These are phyloP conservation scores for Cercophora scortea DNA, from an alignment of 495 filamentous ascomycete species.

Conservation along the genomic window DNA sequence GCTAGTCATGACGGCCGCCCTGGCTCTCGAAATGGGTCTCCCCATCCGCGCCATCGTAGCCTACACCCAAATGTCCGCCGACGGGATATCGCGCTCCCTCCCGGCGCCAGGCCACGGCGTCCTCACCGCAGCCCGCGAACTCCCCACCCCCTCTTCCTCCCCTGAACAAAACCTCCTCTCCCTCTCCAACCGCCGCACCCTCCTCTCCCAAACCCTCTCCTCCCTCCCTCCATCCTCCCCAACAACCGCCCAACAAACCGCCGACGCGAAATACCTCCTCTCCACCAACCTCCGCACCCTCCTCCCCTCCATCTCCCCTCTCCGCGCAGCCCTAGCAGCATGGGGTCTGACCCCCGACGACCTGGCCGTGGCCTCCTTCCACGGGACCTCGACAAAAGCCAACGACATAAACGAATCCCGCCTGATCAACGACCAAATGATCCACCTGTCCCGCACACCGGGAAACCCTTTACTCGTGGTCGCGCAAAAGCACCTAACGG, in stretches of 20 bases:
- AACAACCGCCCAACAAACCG: neutral
- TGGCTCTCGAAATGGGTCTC: slow-evolving; percentile 91
- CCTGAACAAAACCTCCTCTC: slow-evolving; percentile 69
- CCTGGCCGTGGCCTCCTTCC: slow-evolving; percentile 82
- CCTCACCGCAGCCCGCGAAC: slow-evolving; percentile 37
- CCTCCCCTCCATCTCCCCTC: slow-evolving; percentile 76
- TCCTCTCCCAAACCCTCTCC: slow-evolving; percentile 43
- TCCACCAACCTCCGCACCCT: slow-evolving; percentile 41
- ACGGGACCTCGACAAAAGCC: slow-evolving; percentile 87
- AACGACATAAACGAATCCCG: slow-evolving; percentile 97
- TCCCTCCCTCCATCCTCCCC: neutral
- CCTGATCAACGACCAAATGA: slow-evolving; percentile 84
- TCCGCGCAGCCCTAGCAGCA: slow-evolving; percentile 80
- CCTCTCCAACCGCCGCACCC: slow-evolving; percentile 80
- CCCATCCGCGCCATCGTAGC: slow-evolving; percentile 87
- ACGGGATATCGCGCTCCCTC: slow-evolving; percentile 90
- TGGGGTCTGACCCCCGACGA: slow-evolving; percentile 97
- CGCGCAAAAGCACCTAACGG: slow-evolving; percentile 93
- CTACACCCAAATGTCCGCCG: slow-evolving; percentile 79
- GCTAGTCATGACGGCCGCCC: slow-evolving; percentile 82
- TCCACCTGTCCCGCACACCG: slow-evolving; percentile 79
- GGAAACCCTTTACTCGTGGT: slow-evolving; percentile 85
- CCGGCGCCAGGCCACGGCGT: slow-evolving; percentile 90
- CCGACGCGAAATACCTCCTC: neutral
- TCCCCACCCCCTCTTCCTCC: slow-evolving; percentile 73